These are phyloP conservation scores for Cocos nucifera DNA, from an alignment of 176 grass and related monocot species.

Conservation along the genomic window DNA sequence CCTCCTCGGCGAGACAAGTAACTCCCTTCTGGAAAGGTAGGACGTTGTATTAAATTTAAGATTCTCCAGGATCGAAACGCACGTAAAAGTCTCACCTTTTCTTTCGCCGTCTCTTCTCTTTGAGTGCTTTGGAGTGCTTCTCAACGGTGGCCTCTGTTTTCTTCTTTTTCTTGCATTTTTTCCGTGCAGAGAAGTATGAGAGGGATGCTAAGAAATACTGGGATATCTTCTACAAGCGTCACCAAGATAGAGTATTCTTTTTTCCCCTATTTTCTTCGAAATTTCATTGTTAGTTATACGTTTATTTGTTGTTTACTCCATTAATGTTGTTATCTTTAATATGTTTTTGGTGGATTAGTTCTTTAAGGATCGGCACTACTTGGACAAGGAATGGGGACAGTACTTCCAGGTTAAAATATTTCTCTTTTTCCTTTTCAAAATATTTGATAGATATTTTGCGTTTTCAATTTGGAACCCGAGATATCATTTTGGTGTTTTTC, in stretches of 20 bases:
- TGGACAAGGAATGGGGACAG: constrained; percentile 93
- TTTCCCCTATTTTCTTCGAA: background rate
- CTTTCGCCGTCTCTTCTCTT: background rate
- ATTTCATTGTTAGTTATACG: background rate
- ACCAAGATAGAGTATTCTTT: constrained; percentile 63
- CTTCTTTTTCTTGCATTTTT: background rate
- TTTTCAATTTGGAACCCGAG: no score
- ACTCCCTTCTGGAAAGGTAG: constrained; percentile 93
- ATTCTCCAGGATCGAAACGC: background rate
- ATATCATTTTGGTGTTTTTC: background rate
- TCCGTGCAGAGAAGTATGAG: constrained; percentile 76
- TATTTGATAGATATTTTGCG: no score
- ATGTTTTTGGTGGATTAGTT: constrained; percentile 38
- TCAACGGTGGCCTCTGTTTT: background rate
- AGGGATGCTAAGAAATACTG: constrained; percentile 84
- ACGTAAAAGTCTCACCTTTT: background rate
- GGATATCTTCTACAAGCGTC: constrained; percentile 94
- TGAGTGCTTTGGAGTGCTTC: background rate
- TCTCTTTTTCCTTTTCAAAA: background rate
- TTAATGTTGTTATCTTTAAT: background rate
- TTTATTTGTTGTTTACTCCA: background rate
- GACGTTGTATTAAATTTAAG: background rate
- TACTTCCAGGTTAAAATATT: constrained; percentile 44
- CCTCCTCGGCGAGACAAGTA: constrained; percentile 60
- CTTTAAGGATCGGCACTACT: constrained; percentile 93